Evolutionary conservation across 306 rosid species (phyloP).

Genomic region (Begonia loranthoides): DNA sequence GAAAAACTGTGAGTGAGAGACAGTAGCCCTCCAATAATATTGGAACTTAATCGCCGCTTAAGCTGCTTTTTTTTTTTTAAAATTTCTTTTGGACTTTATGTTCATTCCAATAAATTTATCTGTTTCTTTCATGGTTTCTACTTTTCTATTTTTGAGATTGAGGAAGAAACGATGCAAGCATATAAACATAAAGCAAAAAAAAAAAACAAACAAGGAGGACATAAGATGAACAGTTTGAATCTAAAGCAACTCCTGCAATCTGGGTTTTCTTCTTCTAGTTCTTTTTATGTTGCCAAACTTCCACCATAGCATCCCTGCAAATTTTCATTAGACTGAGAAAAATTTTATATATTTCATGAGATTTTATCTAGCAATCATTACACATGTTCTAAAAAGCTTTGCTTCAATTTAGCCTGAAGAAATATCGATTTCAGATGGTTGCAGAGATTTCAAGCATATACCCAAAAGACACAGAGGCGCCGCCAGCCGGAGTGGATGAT

Average conservation of each 20-base stretch:
- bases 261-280: no score
- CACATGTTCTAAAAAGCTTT: background rate
- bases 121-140: background rate
- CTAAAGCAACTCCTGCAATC: no score
- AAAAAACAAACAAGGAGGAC: no score
- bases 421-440: conserved; percentile 42
- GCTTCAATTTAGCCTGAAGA: conserved; percentile 2
- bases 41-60: conserved; percentile 3
- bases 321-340: background rate
- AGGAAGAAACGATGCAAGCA: background rate
- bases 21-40: conserved; percentile 8
- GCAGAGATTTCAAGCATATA: conserved; percentile 56
- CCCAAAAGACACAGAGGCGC: conserved; percentile 87
- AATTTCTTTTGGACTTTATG: conserved; percentile 1
- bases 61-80: conserved; percentile 1
- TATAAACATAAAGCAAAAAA: no score
- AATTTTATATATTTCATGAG: background rate
- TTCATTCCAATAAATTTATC: background rate
- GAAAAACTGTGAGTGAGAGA: conserved; percentile 51
- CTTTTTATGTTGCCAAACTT: no score
- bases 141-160: background rate
- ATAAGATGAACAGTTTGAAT: no score
- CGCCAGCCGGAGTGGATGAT: conserved; percentile 86
- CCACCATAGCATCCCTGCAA: background rate
- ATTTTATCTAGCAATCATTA: background rate